Percentiles rank a stretch among this genome's conserved stretches.
phyloP scores from a whole-genome alignment of 176 grass and related monocot genomes.

The Rhynchospora breviuscula region DNA sequence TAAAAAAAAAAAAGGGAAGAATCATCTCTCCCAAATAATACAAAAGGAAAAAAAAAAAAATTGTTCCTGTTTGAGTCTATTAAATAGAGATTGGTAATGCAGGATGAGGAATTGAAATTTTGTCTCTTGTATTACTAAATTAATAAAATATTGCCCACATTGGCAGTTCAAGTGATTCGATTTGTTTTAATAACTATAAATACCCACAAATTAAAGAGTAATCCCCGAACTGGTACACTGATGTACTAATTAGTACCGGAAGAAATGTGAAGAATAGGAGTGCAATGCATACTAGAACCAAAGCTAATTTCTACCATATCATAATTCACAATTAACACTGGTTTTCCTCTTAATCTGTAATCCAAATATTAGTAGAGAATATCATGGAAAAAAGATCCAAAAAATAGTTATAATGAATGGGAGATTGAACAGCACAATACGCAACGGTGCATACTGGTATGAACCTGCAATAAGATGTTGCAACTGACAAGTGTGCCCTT shows the following conservation, averaged over 20 bases:
- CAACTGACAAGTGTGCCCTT: constrained; percentile 1
- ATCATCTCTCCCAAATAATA: not conserved
- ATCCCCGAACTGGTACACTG: not conserved
- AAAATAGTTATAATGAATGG: not conserved
- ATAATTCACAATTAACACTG: not conserved
- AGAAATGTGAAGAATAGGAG: not conserved
- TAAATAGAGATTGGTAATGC: not conserved
- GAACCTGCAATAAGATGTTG: not conserved
- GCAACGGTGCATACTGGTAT: not conserved
- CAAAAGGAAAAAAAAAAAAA: too few relatives aligned
- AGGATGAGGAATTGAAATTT: not conserved
- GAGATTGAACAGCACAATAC: not conserved
- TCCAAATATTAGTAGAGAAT: not conserved
- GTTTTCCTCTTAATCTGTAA: not conserved
- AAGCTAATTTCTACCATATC: not conserved
- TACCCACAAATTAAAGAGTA: too few relatives aligned
- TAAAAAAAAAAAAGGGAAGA: too few relatives aligned
- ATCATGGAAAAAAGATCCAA: not conserved
- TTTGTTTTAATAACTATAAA: not conserved
- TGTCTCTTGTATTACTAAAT: not conserved
- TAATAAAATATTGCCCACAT: not conserved
- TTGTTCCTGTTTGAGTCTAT: too few relatives aligned
- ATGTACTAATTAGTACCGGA: not conserved
- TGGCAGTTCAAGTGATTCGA: not conserved
- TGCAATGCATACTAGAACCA: not conserved